Conservation (phyloP, 331 rosid genomes). For the Malus hybrid region DNA sequence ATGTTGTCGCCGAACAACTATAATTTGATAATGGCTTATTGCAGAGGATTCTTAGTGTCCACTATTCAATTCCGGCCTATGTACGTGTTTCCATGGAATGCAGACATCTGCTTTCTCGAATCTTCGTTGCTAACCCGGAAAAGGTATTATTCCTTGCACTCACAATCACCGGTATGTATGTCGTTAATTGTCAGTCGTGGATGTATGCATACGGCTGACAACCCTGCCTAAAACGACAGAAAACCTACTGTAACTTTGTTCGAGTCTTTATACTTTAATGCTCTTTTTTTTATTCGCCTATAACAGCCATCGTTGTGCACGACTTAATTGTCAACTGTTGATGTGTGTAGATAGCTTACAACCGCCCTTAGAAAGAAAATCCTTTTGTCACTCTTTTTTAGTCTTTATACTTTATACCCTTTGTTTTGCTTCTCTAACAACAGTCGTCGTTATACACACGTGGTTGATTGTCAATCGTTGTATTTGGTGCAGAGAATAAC, state of each 20-base stretch:
- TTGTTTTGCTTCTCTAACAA: neutral
- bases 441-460: neutral
- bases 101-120: slow-evolving; percentile 67
- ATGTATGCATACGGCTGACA: neutral
- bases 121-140: slow-evolving; percentile 75
- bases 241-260: neutral
- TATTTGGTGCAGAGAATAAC: slow-evolving; percentile 59
- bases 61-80: slow-evolving; percentile 76
- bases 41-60: slow-evolving; percentile 91
- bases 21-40: slow-evolving; percentile 6
- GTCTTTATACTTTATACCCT: neutral
- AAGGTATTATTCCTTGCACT: slow-evolving; percentile 42
- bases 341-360: neutral
- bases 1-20: neutral
- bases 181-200: neutral
- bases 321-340: neutral
- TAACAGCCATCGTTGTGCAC: neutral
- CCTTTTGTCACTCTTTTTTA: neutral
- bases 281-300: neutral
- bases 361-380: neutral
- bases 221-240: neutral
- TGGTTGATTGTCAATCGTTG: neutral
- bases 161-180: no score
- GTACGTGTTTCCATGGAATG: slow-evolving; percentile 67
- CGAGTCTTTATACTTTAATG: neutral